Evolutionary conservation across 2,329 filamentous ascomycete genomes (phyloP).

Genomic region (Aspergillus sp.): DNA sequence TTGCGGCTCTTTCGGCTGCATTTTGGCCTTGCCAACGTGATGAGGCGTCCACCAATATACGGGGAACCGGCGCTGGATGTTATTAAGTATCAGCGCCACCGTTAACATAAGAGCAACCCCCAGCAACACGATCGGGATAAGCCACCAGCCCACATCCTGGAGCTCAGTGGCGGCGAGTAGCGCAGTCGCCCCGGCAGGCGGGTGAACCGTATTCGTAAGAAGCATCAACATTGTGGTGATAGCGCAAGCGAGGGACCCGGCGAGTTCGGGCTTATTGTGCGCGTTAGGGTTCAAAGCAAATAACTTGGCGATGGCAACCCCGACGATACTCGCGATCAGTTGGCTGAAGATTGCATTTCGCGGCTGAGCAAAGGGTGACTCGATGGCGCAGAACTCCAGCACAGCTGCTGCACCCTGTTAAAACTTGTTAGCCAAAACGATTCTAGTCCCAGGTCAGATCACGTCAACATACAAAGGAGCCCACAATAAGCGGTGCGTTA

Average conservation of each 20-base stretch:
- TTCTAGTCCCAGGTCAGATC: neutral
- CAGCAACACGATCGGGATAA: slow-evolving; percentile 64
- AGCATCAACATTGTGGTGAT: slow-evolving; percentile 65
- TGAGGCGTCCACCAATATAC: slow-evolving; percentile 63
- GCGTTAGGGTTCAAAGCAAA: slow-evolving; percentile 55
- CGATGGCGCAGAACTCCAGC: slow-evolving; percentile 71
- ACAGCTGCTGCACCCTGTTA: slow-evolving; percentile 72
- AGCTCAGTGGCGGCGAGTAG: slow-evolving; percentile 63
- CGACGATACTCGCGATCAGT: slow-evolving; percentile 60
- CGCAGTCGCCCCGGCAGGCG: slow-evolving; percentile 72
- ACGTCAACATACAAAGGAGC: slow-evolving; percentile 62
- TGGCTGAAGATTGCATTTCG: slow-evolving; percentile 70
- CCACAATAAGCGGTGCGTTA: slow-evolving; percentile 63
- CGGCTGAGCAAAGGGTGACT: slow-evolving; percentile 71
- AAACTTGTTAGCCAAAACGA: slow-evolving; percentile 6
- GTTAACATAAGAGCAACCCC: slow-evolving; percentile 61
- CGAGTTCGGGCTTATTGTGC: slow-evolving; percentile 61
- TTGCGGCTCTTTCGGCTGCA: neutral
- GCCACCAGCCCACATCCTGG: slow-evolving; percentile 64
- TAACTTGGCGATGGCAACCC: slow-evolving; percentile 64
- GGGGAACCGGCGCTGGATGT: slow-evolving; percentile 66
- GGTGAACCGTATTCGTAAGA: slow-evolving; percentile 70
- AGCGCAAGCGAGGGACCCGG: slow-evolving; percentile 65
- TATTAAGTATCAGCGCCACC: slow-evolving; percentile 66
- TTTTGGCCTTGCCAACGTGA: slow-evolving; percentile 20